These are phyloP conservation scores for Citropsis articulata DNA, from an alignment of 345 rosid species.

Conservation along the genomic window DNA sequence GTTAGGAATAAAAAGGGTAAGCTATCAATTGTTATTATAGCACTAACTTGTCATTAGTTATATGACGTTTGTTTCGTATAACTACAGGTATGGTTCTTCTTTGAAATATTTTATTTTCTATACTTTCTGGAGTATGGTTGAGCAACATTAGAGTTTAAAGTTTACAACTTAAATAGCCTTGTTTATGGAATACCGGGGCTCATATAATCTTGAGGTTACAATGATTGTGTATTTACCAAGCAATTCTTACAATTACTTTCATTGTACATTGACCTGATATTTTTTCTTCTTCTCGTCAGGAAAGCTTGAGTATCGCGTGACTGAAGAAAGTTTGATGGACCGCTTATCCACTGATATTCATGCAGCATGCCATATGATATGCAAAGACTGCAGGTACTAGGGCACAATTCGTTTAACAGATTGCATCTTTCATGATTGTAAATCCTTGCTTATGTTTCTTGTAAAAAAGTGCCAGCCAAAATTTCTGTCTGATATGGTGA, in stretches of 20 bases:
- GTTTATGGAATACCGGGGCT: not conserved
- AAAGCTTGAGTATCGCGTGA: constrained; percentile 57
- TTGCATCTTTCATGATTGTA: not conserved
- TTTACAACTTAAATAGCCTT: not conserved
- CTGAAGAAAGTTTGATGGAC: constrained; percentile 70
- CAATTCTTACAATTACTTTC: not conserved
- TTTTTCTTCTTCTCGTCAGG: constrained; percentile 39
- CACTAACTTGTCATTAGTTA: not conserved
- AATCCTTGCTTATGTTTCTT: not conserved
- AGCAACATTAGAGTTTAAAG: not conserved
- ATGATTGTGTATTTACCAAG: not conserved
- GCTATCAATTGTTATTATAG: not conserved
- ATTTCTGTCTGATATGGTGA: not conserved
- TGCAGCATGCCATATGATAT: constrained; percentile 53
- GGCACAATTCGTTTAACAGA: not conserved
- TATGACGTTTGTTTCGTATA: not conserved
- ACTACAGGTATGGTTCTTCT: not conserved
- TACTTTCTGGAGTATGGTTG: not conserved
- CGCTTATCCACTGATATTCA: constrained; percentile 57
- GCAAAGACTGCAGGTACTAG: constrained; percentile 59
- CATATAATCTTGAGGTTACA: not conserved
- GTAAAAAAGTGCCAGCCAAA: not conserved
- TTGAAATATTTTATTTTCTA: not conserved
- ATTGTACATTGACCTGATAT: not conserved
- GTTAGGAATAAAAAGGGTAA: constrained; percentile 64